Conservation (phyloP, 1,139 yeast species). For the Debaryomyces coudertii region DNA sequence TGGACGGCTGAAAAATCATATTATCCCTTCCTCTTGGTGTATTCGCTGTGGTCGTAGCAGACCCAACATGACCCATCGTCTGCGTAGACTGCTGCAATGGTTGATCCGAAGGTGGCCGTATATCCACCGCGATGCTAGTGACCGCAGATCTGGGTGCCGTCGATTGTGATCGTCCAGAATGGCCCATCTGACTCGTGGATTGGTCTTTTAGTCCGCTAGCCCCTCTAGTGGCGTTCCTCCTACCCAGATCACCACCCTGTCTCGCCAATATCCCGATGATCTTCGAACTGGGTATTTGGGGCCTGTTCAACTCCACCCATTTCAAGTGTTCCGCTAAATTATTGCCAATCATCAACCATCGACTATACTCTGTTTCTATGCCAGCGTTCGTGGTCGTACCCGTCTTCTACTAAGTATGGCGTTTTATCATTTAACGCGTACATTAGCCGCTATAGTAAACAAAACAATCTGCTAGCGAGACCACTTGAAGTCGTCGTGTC, state of each 20-base stretch:
- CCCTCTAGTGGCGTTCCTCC: not conserved
- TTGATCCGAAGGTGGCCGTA: constrained; percentile 3
- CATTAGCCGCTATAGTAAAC: constrained; percentile 2
- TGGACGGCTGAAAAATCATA: too few species aligned
- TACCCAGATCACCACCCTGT: not conserved
- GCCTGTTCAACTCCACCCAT: constrained; percentile 21
- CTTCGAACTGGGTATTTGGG: constrained; percentile 18
- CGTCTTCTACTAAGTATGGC: not conserved
- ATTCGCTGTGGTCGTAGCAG: not conserved
- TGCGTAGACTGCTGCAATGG: constrained; percentile 15
- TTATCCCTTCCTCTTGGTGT: not conserved
- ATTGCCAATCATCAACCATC: constrained; percentile 15
- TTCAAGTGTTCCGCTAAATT: constrained; percentile 22
- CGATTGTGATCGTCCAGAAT: not conserved
- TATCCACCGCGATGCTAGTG: not conserved
- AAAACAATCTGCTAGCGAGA: not conserved
- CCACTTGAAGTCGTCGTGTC: not conserved
- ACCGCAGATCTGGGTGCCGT: not conserved
- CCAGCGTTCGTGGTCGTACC: not conserved
- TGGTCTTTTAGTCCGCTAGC: not conserved
- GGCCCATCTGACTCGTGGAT: not conserved
- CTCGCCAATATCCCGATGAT: constrained; percentile 7
- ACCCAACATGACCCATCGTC: not conserved
- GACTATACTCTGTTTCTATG: not conserved
- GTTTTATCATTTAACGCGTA: not conserved